These are phyloP conservation scores for Alternaria sp. DNA, from an alignment of 2,329 filamentous ascomycete species.

Conservation along the genomic window DNA sequence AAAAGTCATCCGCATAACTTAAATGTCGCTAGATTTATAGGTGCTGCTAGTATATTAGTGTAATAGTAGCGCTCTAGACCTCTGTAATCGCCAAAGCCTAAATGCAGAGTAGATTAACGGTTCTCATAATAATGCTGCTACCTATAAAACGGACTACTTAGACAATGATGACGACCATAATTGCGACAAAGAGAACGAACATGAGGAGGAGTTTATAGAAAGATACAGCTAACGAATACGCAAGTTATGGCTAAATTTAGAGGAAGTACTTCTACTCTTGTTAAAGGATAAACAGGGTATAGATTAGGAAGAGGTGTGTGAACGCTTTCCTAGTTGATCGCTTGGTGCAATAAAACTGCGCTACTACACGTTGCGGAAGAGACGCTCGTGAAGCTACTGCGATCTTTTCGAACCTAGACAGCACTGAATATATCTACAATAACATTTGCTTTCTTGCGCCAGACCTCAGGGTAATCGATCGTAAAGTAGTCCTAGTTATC, in stretches of 20 bases:
- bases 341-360: slow-evolving; percentile 21
- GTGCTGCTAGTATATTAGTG: slow-evolving; percentile 6
- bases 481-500: no score
- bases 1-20: slow-evolving; percentile 9
- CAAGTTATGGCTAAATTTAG: slow-evolving; percentile 20
- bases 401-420: neutral
- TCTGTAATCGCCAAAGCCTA: slow-evolving; percentile 15
- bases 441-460: neutral
- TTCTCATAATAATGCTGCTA: slow-evolving; percentile 16
- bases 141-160: slow-evolving; percentile 19
- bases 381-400: neutral
- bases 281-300: slow-evolving; percentile 23
- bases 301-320: slow-evolving; percentile 20
- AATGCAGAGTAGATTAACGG: slow-evolving; percentile 22
- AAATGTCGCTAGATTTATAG: slow-evolving; percentile 2
- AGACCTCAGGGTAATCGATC: neutral
- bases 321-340: slow-evolving; percentile 22
- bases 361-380: slow-evolving; percentile 24
- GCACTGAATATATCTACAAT: neutral
- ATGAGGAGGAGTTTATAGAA: slow-evolving; percentile 18
- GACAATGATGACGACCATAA: slow-evolving; percentile 17
- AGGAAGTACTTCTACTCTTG: slow-evolving; percentile 23
- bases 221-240: slow-evolving; percentile 19
- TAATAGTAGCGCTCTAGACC: neutral
- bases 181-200: slow-evolving; percentile 17